Percentiles rank a stretch among this genome's conserved stretches.
Conservation (phyloP, 495 filamentous ascomycete species). For the Penicillium goetzii region DNA sequence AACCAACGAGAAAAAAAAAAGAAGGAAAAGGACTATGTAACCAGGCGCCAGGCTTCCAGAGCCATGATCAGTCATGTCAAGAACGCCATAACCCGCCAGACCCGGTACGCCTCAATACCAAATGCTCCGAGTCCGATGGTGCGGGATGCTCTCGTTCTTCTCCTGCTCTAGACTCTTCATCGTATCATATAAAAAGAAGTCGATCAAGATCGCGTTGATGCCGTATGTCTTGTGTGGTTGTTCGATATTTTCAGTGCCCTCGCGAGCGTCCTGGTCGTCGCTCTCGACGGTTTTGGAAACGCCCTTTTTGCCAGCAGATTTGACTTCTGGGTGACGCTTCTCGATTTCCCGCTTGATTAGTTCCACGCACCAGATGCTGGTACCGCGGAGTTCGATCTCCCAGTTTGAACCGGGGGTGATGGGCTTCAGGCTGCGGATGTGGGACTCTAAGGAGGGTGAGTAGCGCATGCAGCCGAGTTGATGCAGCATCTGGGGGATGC, state of each 20-base stretch:
- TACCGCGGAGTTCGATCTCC: constrained; percentile 88
- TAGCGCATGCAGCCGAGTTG: constrained; percentile 80
- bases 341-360: constrained; percentile 84
- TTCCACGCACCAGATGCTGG: constrained; percentile 93
- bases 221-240: constrained; percentile 30
- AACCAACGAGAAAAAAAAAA: neutral
- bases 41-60: constrained; percentile 14
- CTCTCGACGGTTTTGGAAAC: constrained; percentile 6
- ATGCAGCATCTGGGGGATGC: constrained; percentile 91
- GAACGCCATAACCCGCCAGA: constrained; percentile 16
- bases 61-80: constrained; percentile 7
- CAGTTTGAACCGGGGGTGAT: constrained; percentile 74
- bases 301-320: constrained; percentile 24
- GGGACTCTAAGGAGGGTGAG: constrained; percentile 73
- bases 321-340: constrained; percentile 65
- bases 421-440: constrained; percentile 62
- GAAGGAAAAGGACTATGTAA: neutral
- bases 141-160: constrained; percentile 67
- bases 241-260: constrained; percentile 21
- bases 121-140: constrained; percentile 91
- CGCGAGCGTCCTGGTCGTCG: constrained; percentile 8
- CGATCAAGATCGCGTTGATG: constrained; percentile 90
- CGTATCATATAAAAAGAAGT: constrained; percentile 95
- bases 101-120: constrained; percentile 72
- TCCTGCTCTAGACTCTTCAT: constrained; percentile 78